Conservation (phyloP, 148 eudicot genomes). For the Chenopodium quinoa region DNA sequence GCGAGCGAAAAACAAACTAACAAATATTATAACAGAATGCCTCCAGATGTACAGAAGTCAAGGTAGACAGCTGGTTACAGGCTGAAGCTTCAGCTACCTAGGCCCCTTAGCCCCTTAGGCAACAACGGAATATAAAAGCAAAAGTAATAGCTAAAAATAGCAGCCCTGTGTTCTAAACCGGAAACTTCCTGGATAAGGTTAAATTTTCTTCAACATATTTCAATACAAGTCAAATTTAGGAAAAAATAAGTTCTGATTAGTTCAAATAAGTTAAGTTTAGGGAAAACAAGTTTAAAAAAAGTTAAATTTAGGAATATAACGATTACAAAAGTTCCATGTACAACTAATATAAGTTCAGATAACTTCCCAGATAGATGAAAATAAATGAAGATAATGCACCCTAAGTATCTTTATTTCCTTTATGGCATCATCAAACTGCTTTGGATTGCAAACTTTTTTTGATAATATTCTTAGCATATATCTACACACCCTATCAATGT, state of each 20-base stretch:
- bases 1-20: not conserved
- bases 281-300: too few species aligned
- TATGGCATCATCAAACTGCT: not conserved
- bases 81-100: not conserved
- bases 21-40: not conserved
- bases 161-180: not conserved
- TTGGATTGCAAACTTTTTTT: not conserved
- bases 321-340: too few species aligned
- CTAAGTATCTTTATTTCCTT: not conserved
- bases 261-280: too few species aligned
- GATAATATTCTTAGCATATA: not conserved
- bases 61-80: not conserved
- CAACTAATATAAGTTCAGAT: too few species aligned
- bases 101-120: not conserved
- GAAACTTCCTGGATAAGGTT: not conserved
- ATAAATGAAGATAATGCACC: too few species aligned
- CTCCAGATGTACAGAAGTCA: not conserved
- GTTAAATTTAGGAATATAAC: too few species aligned
- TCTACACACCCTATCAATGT: not conserved
- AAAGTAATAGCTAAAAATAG: not conserved
- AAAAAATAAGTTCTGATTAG: too few species aligned
- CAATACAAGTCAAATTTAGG: too few species aligned
- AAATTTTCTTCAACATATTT: too few species aligned
- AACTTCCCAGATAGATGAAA: too few species aligned
- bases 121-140: not conserved